Evolutionary conservation across 164 flowering plant species (phyloP).

Genomic region (Nymphaea colorata): DNA sequence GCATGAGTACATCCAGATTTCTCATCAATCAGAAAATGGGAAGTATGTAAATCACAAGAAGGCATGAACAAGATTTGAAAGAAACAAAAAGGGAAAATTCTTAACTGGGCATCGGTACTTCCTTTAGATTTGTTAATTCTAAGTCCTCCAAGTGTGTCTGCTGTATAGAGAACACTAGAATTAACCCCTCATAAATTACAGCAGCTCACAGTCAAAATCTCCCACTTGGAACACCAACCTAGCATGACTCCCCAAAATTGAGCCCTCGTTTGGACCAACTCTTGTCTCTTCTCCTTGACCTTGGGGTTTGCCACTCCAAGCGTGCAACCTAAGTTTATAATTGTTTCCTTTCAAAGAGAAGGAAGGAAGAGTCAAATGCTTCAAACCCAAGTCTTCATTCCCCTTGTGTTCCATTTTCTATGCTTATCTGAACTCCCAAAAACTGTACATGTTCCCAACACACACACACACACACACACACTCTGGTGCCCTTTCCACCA

Average conservation of each 20-base stretch:
- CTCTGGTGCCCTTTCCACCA: background rate
- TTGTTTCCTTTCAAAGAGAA: background rate
- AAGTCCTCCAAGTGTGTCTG: conserved; percentile 18
- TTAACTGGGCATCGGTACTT: background rate
- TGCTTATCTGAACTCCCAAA: conserved; percentile 17
- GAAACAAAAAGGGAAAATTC: background rate
- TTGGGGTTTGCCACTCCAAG: conserved; percentile 33
- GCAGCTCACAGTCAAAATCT: conserved; percentile 32
- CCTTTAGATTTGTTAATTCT: background rate
- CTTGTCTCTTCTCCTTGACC: conserved; percentile 56
- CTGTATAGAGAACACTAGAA: conserved; percentile 23
- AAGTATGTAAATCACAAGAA: too few relatives aligned
- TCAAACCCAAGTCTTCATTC: conserved; percentile 28
- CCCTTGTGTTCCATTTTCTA: conserved; percentile 13
- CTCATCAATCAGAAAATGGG: too few relatives aligned
- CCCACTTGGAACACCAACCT: conserved; percentile 44
- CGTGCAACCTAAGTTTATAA: conserved; percentile 33
- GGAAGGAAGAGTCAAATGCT: conserved; percentile 28
- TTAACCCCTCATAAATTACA: conserved; percentile 22
- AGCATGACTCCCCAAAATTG: conserved; percentile 44
- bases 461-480: background rate
- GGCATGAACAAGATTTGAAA: too few relatives aligned
- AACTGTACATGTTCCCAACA: conserved; percentile 7
- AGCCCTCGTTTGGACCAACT: conserved; percentile 54
- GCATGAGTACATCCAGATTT: too few relatives aligned